Conservation (phyloP, 306 rosid species). For the Prunus mume region DNA sequence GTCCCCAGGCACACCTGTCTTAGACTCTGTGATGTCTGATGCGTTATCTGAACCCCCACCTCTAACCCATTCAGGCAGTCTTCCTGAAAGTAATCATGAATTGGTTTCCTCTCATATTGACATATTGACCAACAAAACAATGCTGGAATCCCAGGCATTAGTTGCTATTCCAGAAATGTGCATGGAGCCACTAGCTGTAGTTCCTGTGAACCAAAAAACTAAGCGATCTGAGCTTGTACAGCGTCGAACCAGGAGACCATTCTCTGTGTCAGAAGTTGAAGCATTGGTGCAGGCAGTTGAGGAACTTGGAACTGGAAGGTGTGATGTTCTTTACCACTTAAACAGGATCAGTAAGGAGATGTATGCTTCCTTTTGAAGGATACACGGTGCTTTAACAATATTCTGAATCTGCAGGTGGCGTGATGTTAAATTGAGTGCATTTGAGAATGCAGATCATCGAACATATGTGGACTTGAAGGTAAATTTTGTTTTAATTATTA, state of each 20-base stretch:
- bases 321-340: conserved; percentile 17
- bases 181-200: conserved; percentile 52
- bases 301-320: conserved; percentile 99
- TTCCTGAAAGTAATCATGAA: conserved; percentile 47
- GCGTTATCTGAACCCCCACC: conserved; percentile 36
- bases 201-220: conserved; percentile 62
- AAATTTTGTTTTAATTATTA: conserved; percentile 1
- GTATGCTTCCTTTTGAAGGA: background rate
- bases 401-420: conserved; percentile 73
- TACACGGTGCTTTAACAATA: conserved; percentile 21
- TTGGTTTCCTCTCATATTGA: conserved; percentile 48
- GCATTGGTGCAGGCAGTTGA: conserved; percentile 89
- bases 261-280: conserved; percentile 91
- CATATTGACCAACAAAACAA: conserved; percentile 37
- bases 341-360: background rate
- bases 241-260: conserved; percentile 94
- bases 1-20: conserved; percentile 46
- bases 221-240: conserved; percentile 71
- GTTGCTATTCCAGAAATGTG: conserved; percentile 54
- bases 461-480: conserved; percentile 97
- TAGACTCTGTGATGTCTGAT: conserved; percentile 45
- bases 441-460: conserved; percentile 91
- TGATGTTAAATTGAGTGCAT: conserved; percentile 79
- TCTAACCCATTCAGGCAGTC: conserved; percentile 38
- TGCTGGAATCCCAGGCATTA: conserved; percentile 54